Evolutionary conservation across 352 stramenopile species (phyloP), one percentile per base, ranked within the genome.

Genomic region (Globisporangium nunn): DNA sequence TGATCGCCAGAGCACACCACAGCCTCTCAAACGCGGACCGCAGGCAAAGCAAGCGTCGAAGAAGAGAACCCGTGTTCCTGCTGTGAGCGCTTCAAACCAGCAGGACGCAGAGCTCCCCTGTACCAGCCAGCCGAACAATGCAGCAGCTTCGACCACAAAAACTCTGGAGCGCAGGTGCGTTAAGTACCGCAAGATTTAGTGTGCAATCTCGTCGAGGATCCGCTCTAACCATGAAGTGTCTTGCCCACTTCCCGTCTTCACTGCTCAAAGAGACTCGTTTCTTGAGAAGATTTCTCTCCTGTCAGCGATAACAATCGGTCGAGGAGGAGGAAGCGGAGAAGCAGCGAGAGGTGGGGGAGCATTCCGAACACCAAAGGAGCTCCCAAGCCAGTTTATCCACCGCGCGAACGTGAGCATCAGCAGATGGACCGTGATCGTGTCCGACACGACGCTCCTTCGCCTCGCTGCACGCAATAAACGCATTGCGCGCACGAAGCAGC

Each of bases 401-500:
- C 59, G 61, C 17, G 46, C 66, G 17, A 58, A 77, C 30, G 70
- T 91, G 18, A 68, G 74, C 52, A 58, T 93, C 7, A 81, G 65
- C 57, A 71, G 72, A 17, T 93, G 82, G 80, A 91, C 75, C 6
- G 71, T 79, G 4, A 73, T 91, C 17, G 80, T 90, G 1, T 84
- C 80, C 1, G 71, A 93, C 57, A 58, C 61, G 1, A 88, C 81
- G 10, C 63, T 93, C 6, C 59, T 66, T 14, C 80, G 78, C 17
- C 67, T 93, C 46, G 80, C 76, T 6, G 74, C 78, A 6, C 71
- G 76, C 56, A 93, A 93, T 61, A 62, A 67, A 31, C 76, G 74
- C 10, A 64, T 88, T 45, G 57, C 66, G 29, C 67, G 59, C 43
- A 35, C 64, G 28, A 59, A 50, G 29, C 58, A 46, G 1, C 58